These are phyloP conservation scores for Acmispon strigosus DNA, from an alignment of 306 rosid genomes.

Conservation along the genomic window DNA sequence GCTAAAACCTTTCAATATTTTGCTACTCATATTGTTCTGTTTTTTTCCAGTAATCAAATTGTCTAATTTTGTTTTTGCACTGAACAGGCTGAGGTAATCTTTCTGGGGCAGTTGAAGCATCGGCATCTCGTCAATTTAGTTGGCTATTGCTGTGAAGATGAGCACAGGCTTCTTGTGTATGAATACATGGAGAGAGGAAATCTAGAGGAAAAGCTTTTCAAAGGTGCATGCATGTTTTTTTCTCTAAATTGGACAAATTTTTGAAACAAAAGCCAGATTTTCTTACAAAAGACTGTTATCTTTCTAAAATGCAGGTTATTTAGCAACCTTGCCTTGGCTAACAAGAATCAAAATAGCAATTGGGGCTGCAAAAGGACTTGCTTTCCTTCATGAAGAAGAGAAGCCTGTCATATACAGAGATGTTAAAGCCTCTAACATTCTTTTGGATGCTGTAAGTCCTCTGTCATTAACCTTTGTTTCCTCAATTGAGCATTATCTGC, in stretches of 20 bases:
- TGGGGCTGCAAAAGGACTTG: conserved; percentile 87
- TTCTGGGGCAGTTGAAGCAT: conserved; percentile 89
- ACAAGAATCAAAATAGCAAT: conserved; percentile 77
- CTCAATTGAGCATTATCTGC: neutral
- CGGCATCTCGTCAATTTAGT: conserved; percentile 78
- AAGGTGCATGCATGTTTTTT: conserved; percentile 33
- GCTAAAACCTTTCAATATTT: neutral
- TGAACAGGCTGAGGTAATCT: conserved; percentile 73
- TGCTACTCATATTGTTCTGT: neutral
- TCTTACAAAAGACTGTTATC: neutral
- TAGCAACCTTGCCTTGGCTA: conserved; percentile 83
- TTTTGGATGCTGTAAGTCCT: conserved; percentile 53
- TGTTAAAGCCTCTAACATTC: conserved; percentile 79
- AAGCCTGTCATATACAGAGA: conserved; percentile 81
- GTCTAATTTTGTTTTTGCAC: neutral
- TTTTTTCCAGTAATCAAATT: neutral
- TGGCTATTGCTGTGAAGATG: conserved; percentile 90
- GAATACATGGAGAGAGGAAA: conserved; percentile 79
- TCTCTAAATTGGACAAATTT: neutral
- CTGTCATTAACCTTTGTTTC: neutral
- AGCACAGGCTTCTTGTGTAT: conserved; percentile 81
- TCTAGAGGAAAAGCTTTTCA: conserved; percentile 60
- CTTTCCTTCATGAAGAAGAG: conserved; percentile 83
- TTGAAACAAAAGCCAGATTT: neutral
- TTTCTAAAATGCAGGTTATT: conserved; percentile 51